A percentile compares a stretch with the other conserved stretches of the same genome.
Evolutionary conservation across 23 red algal species (phyloP).

Genomic region (Gracilaria domingensis): DNA sequence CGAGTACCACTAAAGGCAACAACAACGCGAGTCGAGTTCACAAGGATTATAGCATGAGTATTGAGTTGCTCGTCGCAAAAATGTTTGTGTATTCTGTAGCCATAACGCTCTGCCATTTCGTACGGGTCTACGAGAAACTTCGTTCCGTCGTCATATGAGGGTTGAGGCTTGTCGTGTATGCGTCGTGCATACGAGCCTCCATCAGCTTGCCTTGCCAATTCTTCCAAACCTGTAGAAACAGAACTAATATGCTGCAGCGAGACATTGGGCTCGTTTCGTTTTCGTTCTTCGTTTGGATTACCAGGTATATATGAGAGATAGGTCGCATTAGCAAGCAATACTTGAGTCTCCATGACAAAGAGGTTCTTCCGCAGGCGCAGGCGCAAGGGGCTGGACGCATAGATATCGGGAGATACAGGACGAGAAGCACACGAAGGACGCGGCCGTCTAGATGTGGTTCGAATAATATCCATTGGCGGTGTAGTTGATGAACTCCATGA

Average conservation of each 20-base stretch:
- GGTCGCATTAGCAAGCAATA: slow-evolving; percentile 69
- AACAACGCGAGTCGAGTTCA: slow-evolving; percentile 66
- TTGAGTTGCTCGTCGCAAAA: slow-evolving; percentile 52
- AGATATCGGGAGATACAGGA: neutral
- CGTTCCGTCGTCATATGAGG: slow-evolving; percentile 64
- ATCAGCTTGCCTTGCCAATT: slow-evolving; percentile 22
- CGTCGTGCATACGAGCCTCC: neutral
- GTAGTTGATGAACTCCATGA: neutral
- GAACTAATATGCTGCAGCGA: slow-evolving; percentile 43
- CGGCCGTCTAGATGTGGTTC: neutral
- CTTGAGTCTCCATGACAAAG: slow-evolving; percentile 81
- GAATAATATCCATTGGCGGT: slow-evolving; percentile 11
- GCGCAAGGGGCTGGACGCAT: neutral
- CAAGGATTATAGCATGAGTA: slow-evolving; percentile 74
- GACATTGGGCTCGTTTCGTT: neutral
- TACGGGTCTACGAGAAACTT: slow-evolving; percentile 69
- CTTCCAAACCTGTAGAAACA: slow-evolving; percentile 45
- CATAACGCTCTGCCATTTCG: slow-evolving; percentile 57
- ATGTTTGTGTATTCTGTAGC: slow-evolving; percentile 56
- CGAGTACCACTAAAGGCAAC: slow-evolving; percentile 82
- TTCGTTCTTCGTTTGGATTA: slow-evolving; percentile 69
- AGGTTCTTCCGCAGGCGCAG: slow-evolving; percentile 75
- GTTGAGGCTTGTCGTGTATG: slow-evolving; percentile 33
- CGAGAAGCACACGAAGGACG: neutral
- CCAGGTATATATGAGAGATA: slow-evolving; percentile 80